A percentile compares a stretch with the other conserved stretches of the same genome.
Conservation (phyloP, 331 rosid species). For the Telfairia occidentalis region DNA sequence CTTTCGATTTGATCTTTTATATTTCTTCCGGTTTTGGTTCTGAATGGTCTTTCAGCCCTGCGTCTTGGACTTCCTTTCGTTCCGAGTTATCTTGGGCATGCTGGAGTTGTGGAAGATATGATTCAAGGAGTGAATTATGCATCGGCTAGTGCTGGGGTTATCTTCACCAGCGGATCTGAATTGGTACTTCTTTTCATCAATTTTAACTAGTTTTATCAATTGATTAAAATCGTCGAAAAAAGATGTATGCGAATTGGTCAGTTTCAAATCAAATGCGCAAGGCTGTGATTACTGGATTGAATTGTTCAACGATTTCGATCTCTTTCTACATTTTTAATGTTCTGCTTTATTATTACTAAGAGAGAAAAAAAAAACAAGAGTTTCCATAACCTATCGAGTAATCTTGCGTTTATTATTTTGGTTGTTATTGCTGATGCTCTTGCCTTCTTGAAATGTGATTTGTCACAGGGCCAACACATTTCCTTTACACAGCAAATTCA, state of each 20-base stretch:
- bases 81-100: constrained; percentile 78
- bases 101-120: constrained; percentile 50
- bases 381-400: background rate
- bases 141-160: constrained; percentile 89
- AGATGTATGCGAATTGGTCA: background rate
- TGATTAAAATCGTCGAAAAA: background rate
- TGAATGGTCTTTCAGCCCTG: constrained; percentile 30
- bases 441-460: background rate
- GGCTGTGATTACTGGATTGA: background rate
- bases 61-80: constrained; percentile 85
- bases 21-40: background rate
- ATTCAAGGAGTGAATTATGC: constrained; percentile 74
- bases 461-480: constrained; percentile 71
- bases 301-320: background rate
- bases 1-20: background rate
- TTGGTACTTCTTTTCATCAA: constrained; percentile 34
- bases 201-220: background rate
- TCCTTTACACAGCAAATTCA: constrained; percentile 72
- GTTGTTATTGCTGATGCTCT: background rate
- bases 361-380: background rate
- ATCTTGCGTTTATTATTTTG: background rate
- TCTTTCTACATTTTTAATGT: background rate
- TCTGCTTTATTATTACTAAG: background rate
- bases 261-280: background rate
- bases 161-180: constrained; percentile 74